phyloP scores from a whole-genome alignment of 148 eudicot genomes.

The Bassia scoparia region DNA sequence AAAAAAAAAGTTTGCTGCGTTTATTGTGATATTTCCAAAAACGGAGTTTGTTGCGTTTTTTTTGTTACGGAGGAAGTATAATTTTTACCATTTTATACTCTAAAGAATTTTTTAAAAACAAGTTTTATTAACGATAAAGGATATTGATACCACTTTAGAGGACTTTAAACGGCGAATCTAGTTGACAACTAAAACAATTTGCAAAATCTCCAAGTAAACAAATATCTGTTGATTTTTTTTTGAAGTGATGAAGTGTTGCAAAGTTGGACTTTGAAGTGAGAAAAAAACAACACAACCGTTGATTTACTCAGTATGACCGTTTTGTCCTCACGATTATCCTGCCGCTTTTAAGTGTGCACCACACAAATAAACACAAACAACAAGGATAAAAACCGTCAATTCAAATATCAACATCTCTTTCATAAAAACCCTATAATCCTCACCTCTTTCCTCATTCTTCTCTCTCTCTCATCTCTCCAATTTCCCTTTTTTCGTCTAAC shows the following conservation, averaged over 20 bases:
- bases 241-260: background rate
- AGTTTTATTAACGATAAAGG: no score
- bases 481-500: slow-evolving; percentile 29
- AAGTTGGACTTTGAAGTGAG: background rate
- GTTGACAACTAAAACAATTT: no score
- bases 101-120: no score
- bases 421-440: slow-evolving; percentile 21
- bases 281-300: slow-evolving; percentile 3
- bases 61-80: no score
- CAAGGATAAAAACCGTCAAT: slow-evolving; percentile 27
- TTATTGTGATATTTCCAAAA: no score
- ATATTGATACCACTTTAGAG: no score
- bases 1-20: no score
- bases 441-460: background rate
- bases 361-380: background rate
- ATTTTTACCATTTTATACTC: no score
- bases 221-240: no score
- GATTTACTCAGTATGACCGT: background rate
- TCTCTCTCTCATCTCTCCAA: slow-evolving; percentile 14
- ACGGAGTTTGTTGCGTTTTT: no score
- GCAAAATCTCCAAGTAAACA: no score
- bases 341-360: background rate
- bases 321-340: background rate
- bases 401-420: background rate
- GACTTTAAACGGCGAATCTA: no score